A percentile compares a stretch with the other conserved stretches of the same genome.
phyloP scores from a whole-genome alignment of 2,329 filamentous ascomycete species.

The Alternaria sp. region DNA sequence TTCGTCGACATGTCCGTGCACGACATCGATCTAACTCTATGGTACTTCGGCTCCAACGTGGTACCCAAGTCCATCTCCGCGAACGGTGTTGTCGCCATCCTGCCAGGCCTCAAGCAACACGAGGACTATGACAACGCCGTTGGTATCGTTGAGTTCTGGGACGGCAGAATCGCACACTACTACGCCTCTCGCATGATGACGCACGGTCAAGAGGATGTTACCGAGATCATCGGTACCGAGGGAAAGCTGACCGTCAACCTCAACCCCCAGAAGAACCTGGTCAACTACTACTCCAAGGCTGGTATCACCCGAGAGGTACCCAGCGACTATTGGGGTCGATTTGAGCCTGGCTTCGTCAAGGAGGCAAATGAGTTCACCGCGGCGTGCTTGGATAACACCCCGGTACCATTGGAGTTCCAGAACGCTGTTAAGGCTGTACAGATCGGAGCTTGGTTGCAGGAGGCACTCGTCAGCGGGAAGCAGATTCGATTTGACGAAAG shows the following conservation, averaged over 20 bases:
- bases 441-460: constrained; percentile 60
- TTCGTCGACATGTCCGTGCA: constrained; percentile 55
- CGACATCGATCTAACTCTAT: constrained; percentile 54
- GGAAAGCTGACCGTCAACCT: constrained; percentile 22
- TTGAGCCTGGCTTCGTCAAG: constrained; percentile 49
- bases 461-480: constrained; percentile 60
- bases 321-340: constrained; percentile 49
- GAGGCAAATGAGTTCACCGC: constrained; percentile 51
- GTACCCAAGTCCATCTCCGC: constrained; percentile 48
- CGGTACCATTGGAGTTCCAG: constrained; percentile 45
- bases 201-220: constrained; percentile 43
- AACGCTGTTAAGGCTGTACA: constrained; percentile 45
- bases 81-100: constrained; percentile 42
- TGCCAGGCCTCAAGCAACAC: constrained; percentile 48
- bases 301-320: constrained; percentile 49
- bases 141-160: constrained; percentile 54
- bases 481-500: constrained; percentile 57
- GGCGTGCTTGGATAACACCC: constrained; percentile 44
- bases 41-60: constrained; percentile 48
- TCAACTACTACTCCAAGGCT: constrained; percentile 39
- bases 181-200: constrained; percentile 53
- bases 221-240: constrained; percentile 1
- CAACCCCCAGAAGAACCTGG: constrained; percentile 40
- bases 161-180: constrained; percentile 53
- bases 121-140: constrained; percentile 55